Conservation (phyloP, 345 rosid species). For the sweet orange (Citrus sinensis) region DVS_A1.0 CM039168.1:26548501-26549000, state of each 20-base stretch:
- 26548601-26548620: conserved; percentile 10
- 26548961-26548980: conserved; percentile 34
- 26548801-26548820: conserved; percentile 16
- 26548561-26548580: conserved; percentile 14
- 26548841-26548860: conserved; percentile 33
- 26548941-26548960: conserved; percentile 33
- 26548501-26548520: conserved; percentile 31
- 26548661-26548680: background rate
- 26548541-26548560: background rate
- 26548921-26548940: conserved; percentile 38
- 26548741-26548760: no score
- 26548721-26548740: background rate
- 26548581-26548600: conserved; percentile 23
- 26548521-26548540: conserved; percentile 11
- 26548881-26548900: conserved; percentile 25
- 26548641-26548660: background rate
- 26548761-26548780: no score
- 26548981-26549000: conserved; percentile 33
- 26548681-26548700: conserved; percentile 23
- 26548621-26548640: background rate
- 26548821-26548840: conserved; percentile 28
- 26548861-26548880: conserved; percentile 28
- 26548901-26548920: conserved; percentile 30
- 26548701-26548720: background rate
- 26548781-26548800: background rate